Base-by-base conservation (phyloP, 2,329 filamentous ascomycete species). In the Orbilia oligospora region DNA sequence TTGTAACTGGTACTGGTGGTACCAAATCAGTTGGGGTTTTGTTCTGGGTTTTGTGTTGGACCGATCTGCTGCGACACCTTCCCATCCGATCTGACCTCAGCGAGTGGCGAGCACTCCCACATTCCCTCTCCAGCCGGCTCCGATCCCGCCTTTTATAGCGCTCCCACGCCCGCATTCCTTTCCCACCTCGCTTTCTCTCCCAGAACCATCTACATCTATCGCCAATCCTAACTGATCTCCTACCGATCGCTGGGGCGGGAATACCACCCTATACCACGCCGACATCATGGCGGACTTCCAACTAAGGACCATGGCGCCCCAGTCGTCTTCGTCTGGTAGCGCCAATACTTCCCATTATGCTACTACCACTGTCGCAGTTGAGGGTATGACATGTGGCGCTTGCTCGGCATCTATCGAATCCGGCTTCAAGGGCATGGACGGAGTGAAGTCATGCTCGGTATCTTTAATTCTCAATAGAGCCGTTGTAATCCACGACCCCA, bases 371-470 rank as follows among this genome's bases (percentile, higher is more conserved):
- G 88, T 99, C 20, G 90, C 92, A 3, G 93, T 99, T 67, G 93
- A 96, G 81, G 96, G 96, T 65, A 99, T 99, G 94, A 97, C 93
- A 16, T 97, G 93, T 83, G 93, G 93, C 80, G 93, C 93, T 44
- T 97, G 93, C 84, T 96, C 93, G 6, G 94, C 93, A 5, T 92
- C 93, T 0, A 89, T 97, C 6, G 93, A 97, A 83, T 89, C 91
- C 41, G 93, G 91, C 0, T 93, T 97, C 85, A 91, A 91, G 80
- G 89, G 91, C 82, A 88, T 93, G 1, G 93, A 93, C 10, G 88
- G 96, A 22, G 85, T 98, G 16, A 83, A 94, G 71, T 93, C 94
- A 80, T 97, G 98, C 87, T 97, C 97, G 83, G 97, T 99, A 84
- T 97, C 93, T 85, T 86, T 98, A 81, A 88, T 98, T 41, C 96